These are phyloP conservation scores for Phytophthora nicotianae DNA, from an alignment of 352 stramenopile species.

Conservation along the genomic window DNA sequence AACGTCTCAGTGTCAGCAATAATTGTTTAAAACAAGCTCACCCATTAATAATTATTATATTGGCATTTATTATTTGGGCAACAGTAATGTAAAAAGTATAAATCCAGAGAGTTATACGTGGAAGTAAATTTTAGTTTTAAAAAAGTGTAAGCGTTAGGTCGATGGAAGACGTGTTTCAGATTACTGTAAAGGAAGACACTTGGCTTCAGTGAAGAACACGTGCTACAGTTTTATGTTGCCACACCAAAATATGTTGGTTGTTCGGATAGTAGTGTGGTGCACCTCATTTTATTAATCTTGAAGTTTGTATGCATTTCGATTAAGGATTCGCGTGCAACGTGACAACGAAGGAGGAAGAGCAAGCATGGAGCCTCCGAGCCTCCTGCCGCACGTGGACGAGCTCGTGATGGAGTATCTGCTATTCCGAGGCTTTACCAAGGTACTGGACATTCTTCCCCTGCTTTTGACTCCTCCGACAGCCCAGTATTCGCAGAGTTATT, in stretches of 20 bases:
- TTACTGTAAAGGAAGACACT: too few relatives aligned
- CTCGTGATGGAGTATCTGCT: slow-evolving; percentile 88
- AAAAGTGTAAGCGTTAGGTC: too few relatives aligned
- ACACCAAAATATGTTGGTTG: neutral
- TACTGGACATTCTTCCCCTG: neutral
- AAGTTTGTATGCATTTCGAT: slow-evolving; percentile 30
- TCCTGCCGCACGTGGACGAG: slow-evolving; percentile 83
- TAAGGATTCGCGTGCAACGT: slow-evolving; percentile 30
- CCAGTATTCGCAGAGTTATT: slow-evolving; percentile 13
- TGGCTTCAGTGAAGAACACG: too few relatives aligned
- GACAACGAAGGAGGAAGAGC: slow-evolving; percentile 18
- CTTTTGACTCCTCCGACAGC: neutral
- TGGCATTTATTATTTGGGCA: too few relatives aligned
- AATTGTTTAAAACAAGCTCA: too few relatives aligned
- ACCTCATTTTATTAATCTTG: slow-evolving; percentile 17
- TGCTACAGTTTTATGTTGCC: too few relatives aligned
- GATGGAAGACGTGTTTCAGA: too few relatives aligned
- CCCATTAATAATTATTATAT: too few relatives aligned
- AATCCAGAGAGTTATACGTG: too few relatives aligned
- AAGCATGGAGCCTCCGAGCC: slow-evolving; percentile 42
- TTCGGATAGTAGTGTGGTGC: neutral
- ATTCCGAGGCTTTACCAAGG: slow-evolving; percentile 86
- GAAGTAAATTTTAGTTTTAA: too few relatives aligned
- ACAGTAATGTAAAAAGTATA: too few relatives aligned
- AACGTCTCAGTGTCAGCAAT: too few relatives aligned